Evolutionary conservation across 768 basidiomycete species (phyloP).

Genomic region (Mycena amicta): DNA sequence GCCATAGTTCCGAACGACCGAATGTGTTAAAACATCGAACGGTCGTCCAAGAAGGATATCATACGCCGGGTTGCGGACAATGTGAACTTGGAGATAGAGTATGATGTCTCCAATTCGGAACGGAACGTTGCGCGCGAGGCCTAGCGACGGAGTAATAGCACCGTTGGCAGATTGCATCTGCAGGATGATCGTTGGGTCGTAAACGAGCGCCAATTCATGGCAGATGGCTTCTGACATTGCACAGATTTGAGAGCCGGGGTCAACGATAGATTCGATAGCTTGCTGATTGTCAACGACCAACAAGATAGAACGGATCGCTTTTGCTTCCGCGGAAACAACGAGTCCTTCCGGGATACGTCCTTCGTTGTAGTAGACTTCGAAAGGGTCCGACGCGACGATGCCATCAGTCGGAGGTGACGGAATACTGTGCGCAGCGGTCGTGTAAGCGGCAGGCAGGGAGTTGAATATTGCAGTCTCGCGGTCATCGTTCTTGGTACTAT

Average conservation of each 20-base stretch:
- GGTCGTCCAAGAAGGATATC: neutral
- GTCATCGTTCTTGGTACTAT: neutral
- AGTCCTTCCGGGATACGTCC: neutral
- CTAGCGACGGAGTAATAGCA: neutral
- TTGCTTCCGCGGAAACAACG: conserved; percentile 1
- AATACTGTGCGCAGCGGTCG: no score
- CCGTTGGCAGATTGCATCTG: no score
- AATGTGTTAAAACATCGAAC: neutral
- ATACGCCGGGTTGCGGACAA: neutral
- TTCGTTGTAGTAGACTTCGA: neutral
- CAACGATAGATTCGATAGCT: conserved; percentile 20
- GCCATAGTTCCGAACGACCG: neutral
- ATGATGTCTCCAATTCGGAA: neutral
- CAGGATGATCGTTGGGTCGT: neutral
- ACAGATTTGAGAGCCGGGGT: conserved; percentile 22
- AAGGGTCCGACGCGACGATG: neutral
- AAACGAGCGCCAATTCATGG: neutral
- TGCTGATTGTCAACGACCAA: conserved; percentile 12
- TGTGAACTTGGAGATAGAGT: neutral
- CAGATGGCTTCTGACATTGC: conserved; percentile 24
- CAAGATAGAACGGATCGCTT: conserved; percentile 19
- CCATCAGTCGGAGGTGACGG: neutral
- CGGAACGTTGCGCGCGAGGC: neutral
- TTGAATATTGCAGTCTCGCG: neutral
- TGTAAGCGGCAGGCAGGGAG: neutral